Percentiles rank a stretch among this genome's conserved stretches.
Conservation (phyloP, 2,329 filamentous ascomycete species). For the Phaeosphaeria sp. region DNA sequence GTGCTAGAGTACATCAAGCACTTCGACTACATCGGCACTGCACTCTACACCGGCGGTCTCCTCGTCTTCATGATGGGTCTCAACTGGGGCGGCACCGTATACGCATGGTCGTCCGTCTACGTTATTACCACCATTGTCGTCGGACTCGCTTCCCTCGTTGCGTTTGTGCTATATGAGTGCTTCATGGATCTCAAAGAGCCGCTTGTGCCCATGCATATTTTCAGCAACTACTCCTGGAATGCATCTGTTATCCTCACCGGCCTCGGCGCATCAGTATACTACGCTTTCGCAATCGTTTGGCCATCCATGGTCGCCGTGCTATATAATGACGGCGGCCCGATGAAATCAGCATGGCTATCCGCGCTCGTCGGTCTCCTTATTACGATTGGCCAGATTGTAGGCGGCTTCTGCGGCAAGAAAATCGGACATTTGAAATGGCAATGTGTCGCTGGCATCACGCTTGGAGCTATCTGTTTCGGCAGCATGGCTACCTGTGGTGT, state of each 20-base stretch:
- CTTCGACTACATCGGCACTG: constrained; percentile 26
- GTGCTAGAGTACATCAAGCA: constrained; percentile 28
- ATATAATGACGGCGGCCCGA: constrained; percentile 24
- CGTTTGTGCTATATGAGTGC: constrained; percentile 46
- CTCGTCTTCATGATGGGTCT: constrained; percentile 27
- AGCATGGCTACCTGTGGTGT: constrained; percentile 18
- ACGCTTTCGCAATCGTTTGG: constrained; percentile 45
- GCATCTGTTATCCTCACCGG: constrained; percentile 33
- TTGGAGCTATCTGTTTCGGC: constrained; percentile 31
- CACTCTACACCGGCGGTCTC: constrained; percentile 23
- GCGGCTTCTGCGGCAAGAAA: constrained; percentile 24
- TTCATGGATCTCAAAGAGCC: constrained; percentile 35
- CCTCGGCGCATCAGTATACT: constrained; percentile 44
- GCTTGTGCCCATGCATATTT: constrained; percentile 44
- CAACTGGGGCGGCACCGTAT: constrained; percentile 33
- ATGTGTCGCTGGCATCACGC: constrained; percentile 26
- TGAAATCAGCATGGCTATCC: constrained; percentile 11
- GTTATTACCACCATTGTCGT: constrained; percentile 50
- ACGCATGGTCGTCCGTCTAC: constrained; percentile 52
- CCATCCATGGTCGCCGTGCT: constrained; percentile 31
- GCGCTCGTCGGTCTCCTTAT: constrained; percentile 28
- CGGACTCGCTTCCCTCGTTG: constrained; percentile 42
- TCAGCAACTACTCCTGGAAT: constrained; percentile 39
- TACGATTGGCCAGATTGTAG: constrained; percentile 34
- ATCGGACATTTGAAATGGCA: constrained; percentile 30